These are phyloP conservation scores for Atkinsonella hypoxylon DNA, from an alignment of 2,329 filamentous ascomycete genomes.

Conservation along the genomic window DNA sequence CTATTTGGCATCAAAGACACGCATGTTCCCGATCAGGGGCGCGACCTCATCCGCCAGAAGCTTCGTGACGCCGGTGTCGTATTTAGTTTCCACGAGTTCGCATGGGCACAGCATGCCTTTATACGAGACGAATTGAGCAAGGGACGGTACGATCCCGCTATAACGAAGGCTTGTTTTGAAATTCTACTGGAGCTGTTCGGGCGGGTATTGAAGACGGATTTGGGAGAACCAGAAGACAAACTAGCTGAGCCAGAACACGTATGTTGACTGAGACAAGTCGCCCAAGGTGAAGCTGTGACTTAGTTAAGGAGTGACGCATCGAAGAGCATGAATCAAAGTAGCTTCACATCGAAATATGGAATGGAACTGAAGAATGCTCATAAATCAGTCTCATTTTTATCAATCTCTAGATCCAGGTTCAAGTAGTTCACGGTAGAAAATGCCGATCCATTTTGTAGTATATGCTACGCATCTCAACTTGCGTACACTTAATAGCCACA, in stretches of 20 bases:
- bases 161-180: conserved; percentile 82
- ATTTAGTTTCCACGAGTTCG: conserved; percentile 78
- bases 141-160: conserved; percentile 81
- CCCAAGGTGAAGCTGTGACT: too few species aligned
- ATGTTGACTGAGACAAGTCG: conserved; percentile 33
- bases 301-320: too few species aligned
- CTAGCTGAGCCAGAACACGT: conserved; percentile 58
- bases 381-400: background rate
- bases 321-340: too few species aligned
- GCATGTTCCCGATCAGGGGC: conserved; percentile 72
- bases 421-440: background rate
- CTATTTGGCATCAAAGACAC: conserved; percentile 89
- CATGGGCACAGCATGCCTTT: conserved; percentile 93
- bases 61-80: conserved; percentile 62
- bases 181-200: conserved; percentile 79
- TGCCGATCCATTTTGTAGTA: background rate
- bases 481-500: background rate
- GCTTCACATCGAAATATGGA: background rate
- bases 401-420: background rate
- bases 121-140: conserved; percentile 88
- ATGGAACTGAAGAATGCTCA: background rate
- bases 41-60: conserved; percentile 73
- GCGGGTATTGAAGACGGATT: conserved; percentile 62
- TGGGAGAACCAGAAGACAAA: conserved; percentile 55
- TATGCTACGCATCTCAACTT: background rate